phyloP scores from a whole-genome alignment of 148 eudicot genomes.

The Rhododendron mucronatum region DNA sequence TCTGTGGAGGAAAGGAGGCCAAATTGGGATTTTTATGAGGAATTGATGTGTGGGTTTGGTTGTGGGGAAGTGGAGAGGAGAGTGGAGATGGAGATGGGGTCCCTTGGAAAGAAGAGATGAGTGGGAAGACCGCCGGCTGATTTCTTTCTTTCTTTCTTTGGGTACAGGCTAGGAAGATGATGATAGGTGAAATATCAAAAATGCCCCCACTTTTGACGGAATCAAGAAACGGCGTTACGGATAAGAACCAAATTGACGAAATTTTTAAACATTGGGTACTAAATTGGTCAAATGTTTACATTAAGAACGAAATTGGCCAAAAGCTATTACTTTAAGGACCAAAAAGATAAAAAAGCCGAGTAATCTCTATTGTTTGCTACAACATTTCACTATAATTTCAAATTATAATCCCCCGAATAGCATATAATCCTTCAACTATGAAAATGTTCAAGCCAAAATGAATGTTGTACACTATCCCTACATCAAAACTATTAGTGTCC shows the following conservation, averaged over 20 bases:
- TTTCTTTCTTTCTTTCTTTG: no score
- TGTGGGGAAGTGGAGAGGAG: conserved; percentile 6
- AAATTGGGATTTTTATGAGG: conserved; percentile 20
- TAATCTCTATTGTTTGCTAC: not conserved
- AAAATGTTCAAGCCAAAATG: not conserved
- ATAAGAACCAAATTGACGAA: no score
- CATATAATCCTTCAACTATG: not conserved
- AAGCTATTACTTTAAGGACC: no score
- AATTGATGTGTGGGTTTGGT: not conserved
- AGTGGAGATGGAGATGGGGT: conserved; percentile 21
- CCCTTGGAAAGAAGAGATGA: conserved; percentile 29
- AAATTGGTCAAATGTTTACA: no score
- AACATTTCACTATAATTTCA: not conserved
- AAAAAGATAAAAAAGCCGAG: no score
- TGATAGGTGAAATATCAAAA: no score
- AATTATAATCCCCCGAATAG: not conserved
- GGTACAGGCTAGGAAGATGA: no score
- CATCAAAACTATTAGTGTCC: not conserved
- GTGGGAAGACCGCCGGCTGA: not conserved
- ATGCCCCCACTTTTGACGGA: no score
- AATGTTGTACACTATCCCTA: not conserved
- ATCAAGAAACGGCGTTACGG: no score
- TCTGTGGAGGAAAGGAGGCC: conserved; percentile 13
- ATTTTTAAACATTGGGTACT: no score
- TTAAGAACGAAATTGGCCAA: no score